Conservation (phyloP, 805 yeast species). For the Osmozyma mogii region DNA sequence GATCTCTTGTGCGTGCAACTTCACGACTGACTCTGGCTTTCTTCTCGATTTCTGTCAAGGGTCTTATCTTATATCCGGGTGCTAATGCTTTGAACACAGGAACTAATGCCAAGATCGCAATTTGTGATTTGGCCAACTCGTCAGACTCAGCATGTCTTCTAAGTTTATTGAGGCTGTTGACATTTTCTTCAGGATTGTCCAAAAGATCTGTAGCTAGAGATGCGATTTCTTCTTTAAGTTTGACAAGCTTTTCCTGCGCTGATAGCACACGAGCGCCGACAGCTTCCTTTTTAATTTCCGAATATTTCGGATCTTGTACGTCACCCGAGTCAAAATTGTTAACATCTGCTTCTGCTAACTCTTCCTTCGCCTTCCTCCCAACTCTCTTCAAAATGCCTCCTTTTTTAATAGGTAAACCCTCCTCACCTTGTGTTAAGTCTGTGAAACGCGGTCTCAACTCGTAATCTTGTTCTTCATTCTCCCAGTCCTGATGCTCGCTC, state of each 20-base stretch:
- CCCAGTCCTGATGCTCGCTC: too few species aligned
- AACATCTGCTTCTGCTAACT: conserved; percentile 14
- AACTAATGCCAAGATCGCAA: conserved; percentile 70
- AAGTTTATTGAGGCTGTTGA: conserved; percentile 54
- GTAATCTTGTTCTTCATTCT: conserved; percentile 72
- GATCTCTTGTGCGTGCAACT: conserved; percentile 65
- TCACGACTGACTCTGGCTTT: conserved; percentile 80
- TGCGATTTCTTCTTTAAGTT: conserved; percentile 78
- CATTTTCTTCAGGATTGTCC: conserved; percentile 87
- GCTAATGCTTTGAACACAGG: conserved; percentile 80
- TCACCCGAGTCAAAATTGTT: conserved; percentile 2
- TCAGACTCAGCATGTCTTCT: conserved; percentile 63
- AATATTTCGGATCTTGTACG: conserved; percentile 14
- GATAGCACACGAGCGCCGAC: conserved; percentile 35
- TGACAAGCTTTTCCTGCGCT: conserved; percentile 46
- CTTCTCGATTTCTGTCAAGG: conserved; percentile 72
- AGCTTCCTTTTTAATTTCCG: conserved; percentile 33
- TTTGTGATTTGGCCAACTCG: conserved; percentile 57
- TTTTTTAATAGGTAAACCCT: conserved; percentile 72
- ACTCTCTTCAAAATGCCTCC: conserved; percentile 70
- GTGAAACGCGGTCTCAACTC: conserved; percentile 64
- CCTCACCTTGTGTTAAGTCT: conserved; percentile 41
- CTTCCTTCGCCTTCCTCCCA: conserved; percentile 25
- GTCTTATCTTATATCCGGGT: conserved; percentile 82
- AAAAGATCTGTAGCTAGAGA: conserved; percentile 65